Percentiles rank a stretch among this genome's conserved stretches.
These are phyloP conservation scores for Gypsophila paniculata DNA, from an alignment of 179 eudicot genomes.

Conservation along the genomic window DNA sequence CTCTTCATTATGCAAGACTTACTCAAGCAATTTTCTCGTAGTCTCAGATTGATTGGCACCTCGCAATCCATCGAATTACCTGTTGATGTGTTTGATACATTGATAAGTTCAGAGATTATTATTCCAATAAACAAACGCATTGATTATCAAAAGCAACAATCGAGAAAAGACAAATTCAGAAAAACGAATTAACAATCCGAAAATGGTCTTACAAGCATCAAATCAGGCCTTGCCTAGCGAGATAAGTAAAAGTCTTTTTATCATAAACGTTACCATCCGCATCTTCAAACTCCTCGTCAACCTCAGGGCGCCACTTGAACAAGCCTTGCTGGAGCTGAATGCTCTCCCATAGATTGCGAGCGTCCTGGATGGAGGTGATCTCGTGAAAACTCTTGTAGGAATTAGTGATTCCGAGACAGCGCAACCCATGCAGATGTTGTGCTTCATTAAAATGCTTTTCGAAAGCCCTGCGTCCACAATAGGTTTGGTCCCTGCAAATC, in stretches of 20 bases:
- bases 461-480: slow-evolving; percentile 14
- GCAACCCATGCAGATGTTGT: slow-evolving; percentile 13
- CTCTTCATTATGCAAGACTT: no score
- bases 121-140: no score
- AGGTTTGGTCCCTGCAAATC: slow-evolving; percentile 12
- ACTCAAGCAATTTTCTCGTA: no score
- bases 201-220: not conserved
- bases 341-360: slow-evolving; percentile 13
- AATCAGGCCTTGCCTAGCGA: slow-evolving; percentile 1
- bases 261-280: slow-evolving; percentile 11
- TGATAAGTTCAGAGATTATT: no score
- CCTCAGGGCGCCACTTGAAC: slow-evolving; percentile 15
- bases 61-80: no score
- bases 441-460: slow-evolving; percentile 14
- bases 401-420: slow-evolving; percentile 20
- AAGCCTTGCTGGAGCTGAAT: slow-evolving; percentile 16
- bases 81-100: no score
- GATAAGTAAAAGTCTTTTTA: slow-evolving; percentile 7
- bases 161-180: not conserved
- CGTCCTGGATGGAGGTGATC: slow-evolving; percentile 21
- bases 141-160: no score
- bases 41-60: no score
- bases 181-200: not conserved
- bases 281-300: slow-evolving; percentile 12
- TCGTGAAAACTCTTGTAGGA: slow-evolving; percentile 17